Evolutionary conservation across 306 rosid species (phyloP), one percentile per base, ranked within the genome.

Genomic region (Vigna hirtella): DNA sequence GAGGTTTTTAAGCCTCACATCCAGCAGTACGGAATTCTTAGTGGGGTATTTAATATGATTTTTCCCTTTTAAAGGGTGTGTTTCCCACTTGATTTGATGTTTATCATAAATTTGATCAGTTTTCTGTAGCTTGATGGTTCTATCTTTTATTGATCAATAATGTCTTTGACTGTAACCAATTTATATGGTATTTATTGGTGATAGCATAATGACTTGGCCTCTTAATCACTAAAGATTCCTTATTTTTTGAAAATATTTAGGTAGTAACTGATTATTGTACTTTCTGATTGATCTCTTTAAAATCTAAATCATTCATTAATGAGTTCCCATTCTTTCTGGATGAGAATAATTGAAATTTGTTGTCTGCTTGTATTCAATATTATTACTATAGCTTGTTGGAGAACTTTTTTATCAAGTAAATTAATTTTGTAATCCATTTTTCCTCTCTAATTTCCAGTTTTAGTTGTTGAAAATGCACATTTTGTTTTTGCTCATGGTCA

Each of bases 201-300:
- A 38, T 47, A 50, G 48, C 56, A 14, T 20, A 45, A 43, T 61
- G 57, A 64, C 40, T 52, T 32, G 30, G 42, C 70, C 48, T 79
- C 49, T 72, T 52, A 42, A 32, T 71, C 36, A 30, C 14, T 59
- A 22, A 28, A 52, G 72, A 30, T 15, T 28, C 43, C 6, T 28
- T 28, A 0, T 26, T 58, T 55, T 3, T 24, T 24, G 30, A 58
- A 28, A 58, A 0, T 5, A 26, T 28, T 28, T 59, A 59, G 66
- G 49, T 24, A 15, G 56, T 64, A 49, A 67, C n/a, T 74, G 70
- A 77, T 73, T 48, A 64, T 83, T 48, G 42, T 65, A 24, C 36
- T 52, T 26, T 56, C 30, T n/a, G 9, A 47, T 8, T 32, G 62
- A 16, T 48, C 61, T 74, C 77, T 50, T 59, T 49, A 66, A 74